Conservation (phyloP, 805 yeast species). For the Candida odintsovae region DNA sequence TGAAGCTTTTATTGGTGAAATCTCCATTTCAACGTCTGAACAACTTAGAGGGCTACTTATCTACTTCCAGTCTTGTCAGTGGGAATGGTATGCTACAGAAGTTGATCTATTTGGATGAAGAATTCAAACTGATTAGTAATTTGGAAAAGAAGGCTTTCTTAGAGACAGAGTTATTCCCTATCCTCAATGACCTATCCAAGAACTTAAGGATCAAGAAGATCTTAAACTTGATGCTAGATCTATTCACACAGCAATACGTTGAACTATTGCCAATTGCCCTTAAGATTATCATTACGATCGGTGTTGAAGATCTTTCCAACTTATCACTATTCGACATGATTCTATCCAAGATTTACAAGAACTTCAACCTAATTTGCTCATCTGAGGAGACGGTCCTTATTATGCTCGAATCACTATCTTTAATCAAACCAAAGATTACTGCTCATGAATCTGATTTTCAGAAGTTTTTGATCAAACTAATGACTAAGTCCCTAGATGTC, state of each 20-base stretch:
- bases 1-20: conserved; percentile 50
- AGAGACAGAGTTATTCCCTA: conserved; percentile 5
- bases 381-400: conserved; percentile 36
- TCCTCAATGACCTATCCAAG: conserved; percentile 3
- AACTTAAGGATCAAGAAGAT: conserved; percentile 47
- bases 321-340: conserved; percentile 72
- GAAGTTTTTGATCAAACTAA: conserved; percentile 39
- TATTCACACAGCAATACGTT: conserved; percentile 36
- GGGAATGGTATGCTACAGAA: conserved; percentile 3
- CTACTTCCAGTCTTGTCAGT: conserved; percentile 22
- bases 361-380: conserved; percentile 28
- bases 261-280: conserved; percentile 41
- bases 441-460: conserved; percentile 45
- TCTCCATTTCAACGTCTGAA: conserved; percentile 52
- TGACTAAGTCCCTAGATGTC: conserved; percentile 28
- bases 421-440: conserved; percentile 40
- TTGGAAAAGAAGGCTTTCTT: conserved; percentile 5
- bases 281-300: conserved; percentile 55
- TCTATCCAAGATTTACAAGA: conserved; percentile 32
- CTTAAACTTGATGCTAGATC: conserved; percentile 58
- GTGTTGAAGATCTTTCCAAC: conserved; percentile 56
- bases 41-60: conserved; percentile 57
- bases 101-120: conserved; percentile 10
- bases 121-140: conserved; percentile 4
- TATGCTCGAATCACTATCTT: conserved; percentile 41